phyloP scores from a whole-genome alignment of 345 rosid genomes.

The Erucastrum elatum region DNA sequence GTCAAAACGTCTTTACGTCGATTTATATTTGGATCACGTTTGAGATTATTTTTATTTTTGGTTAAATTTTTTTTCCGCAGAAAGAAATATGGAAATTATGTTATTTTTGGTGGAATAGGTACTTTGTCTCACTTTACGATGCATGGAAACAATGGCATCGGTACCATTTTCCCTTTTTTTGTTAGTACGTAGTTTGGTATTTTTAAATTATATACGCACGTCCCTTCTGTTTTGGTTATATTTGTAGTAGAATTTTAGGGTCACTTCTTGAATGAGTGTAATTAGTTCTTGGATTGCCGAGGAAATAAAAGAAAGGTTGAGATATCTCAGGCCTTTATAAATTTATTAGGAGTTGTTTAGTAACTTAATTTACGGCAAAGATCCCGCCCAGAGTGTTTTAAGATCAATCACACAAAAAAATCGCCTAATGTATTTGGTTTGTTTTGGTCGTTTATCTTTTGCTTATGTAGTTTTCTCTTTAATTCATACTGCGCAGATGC shows the following conservation, averaged over 20 bases:
- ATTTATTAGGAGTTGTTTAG: not conserved
- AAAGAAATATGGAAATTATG: not conserved
- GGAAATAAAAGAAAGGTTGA: not conserved
- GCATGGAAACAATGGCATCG: not conserved
- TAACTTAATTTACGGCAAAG: not conserved
- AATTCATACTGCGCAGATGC: not conserved
- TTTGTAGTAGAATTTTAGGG: not conserved
- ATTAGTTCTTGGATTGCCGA: not conserved
- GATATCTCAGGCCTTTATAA: not conserved
- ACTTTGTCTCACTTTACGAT: not conserved
- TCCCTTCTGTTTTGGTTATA: conserved; percentile 1
- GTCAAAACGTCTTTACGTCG: not conserved
- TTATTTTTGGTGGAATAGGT: not conserved
- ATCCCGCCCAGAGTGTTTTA: not conserved
- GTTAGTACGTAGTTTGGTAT: not conserved
- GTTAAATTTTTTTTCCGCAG: not conserved
- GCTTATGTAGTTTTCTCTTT: not conserved
- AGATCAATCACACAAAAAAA: not conserved
- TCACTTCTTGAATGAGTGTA: not conserved
- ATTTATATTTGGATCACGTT: not conserved
- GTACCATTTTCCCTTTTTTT: not conserved
- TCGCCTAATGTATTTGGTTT: not conserved
- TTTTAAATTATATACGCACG: not conserved
- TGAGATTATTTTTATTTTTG: not conserved
- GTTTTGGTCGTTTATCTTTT: not conserved